These are phyloP conservation scores for Micractinium conductrix DNA, from an alignment of 139 green algal species.

Conservation along the genomic window DNA sequence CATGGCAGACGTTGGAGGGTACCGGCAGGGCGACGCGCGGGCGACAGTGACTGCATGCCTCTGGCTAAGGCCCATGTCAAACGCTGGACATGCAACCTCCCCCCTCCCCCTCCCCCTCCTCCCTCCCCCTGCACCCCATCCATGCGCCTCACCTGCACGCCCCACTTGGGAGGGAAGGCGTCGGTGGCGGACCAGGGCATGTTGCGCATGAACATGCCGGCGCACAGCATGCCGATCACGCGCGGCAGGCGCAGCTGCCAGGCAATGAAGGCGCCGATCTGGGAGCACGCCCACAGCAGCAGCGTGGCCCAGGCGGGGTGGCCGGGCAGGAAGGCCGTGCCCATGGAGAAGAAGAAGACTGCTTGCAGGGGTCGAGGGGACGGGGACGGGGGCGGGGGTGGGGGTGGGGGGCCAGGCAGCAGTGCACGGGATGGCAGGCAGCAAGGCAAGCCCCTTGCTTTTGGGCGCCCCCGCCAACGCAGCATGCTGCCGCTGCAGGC, in stretches of 20 bases:
- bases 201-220: constrained; percentile 74
- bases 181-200: constrained; percentile 57
- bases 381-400: neutral
- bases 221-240: constrained; percentile 78
- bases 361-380: neutral
- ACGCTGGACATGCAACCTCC: too few relatives aligned
- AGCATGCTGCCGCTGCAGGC: neutral
- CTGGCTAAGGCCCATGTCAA: too few relatives aligned
- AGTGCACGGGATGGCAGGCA: neutral
- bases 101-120: too few relatives aligned
- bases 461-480: neutral
- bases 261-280: constrained; percentile 38
- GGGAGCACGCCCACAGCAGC: constrained; percentile 39
- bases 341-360: constrained; percentile 51
- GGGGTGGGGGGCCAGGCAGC: neutral
- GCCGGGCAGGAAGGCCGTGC: constrained; percentile 45
- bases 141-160: too few relatives aligned
- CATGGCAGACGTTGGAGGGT: too few relatives aligned
- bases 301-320: constrained; percentile 40
- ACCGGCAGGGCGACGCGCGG: too few relatives aligned
- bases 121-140: too few relatives aligned
- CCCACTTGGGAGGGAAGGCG: constrained; percentile 68
- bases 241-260: constrained; percentile 62
- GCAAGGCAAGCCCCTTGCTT: neutral
- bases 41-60: too few relatives aligned